A percentile compares a stretch with the other conserved stretches of the same genome.
These are phyloP conservation scores for Clavariopsis aquatica DNA, from an alignment of 495 filamentous ascomycete genomes.

Conservation along the genomic window DNA sequence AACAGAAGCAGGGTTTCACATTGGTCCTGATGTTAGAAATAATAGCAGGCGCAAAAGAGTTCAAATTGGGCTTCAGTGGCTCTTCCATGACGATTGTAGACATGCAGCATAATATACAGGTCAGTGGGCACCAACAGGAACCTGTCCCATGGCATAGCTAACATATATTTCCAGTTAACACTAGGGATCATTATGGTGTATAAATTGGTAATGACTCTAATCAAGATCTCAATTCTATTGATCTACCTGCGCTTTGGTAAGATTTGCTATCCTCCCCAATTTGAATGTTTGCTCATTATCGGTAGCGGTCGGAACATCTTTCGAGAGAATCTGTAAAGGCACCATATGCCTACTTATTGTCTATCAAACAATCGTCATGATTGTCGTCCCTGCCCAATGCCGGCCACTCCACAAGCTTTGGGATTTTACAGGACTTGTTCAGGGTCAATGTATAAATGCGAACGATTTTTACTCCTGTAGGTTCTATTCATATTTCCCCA, in stretches of 20 bases:
- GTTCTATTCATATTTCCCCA: conserved; percentile 7
- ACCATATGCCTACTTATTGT: conserved; percentile 39
- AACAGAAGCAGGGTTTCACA: conserved; percentile 5
- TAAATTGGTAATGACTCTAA: conserved; percentile 16
- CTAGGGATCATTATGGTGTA: conserved; percentile 20
- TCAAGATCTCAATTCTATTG: conserved; percentile 51
- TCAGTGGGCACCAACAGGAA: not conserved
- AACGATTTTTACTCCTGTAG: conserved; percentile 54
- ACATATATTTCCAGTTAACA: not conserved
- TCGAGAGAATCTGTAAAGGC: conserved; percentile 33
- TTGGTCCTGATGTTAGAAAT: conserved; percentile 16
- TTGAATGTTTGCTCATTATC: not conserved
- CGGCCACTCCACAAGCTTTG: conserved; percentile 49
- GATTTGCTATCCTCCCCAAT: not conserved
- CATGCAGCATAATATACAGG: conserved; percentile 42
- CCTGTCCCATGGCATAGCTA: not conserved
- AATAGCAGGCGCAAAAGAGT: conserved; percentile 8
- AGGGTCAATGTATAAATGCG: conserved; percentile 51
- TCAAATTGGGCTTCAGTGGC: conserved; percentile 17
- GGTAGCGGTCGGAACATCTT: conserved; percentile 6
- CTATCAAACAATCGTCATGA: conserved; percentile 42
- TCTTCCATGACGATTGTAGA: not conserved
- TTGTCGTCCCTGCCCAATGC: conserved; percentile 50
- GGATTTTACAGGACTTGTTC: conserved; percentile 45
- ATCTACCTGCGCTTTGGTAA: conserved; percentile 55